These are phyloP conservation scores for Marasmius tenuissimus DNA, from an alignment of 1,284 basidiomycete species.

Conservation along the genomic window DNA sequence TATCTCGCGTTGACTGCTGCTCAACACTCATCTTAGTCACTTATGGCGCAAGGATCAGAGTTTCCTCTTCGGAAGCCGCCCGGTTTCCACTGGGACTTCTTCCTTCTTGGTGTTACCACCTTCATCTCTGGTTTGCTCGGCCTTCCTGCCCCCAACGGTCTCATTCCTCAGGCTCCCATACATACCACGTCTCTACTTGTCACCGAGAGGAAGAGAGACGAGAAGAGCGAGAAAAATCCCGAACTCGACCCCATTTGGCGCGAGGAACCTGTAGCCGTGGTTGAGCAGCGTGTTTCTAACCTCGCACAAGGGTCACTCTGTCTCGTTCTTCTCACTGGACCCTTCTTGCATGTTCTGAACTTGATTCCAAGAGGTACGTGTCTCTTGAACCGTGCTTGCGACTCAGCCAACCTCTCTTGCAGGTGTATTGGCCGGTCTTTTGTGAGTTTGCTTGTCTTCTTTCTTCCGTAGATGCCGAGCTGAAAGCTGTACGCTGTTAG, in stretches of 20 bases:
- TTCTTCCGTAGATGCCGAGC: conserved; percentile 17
- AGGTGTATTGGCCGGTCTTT: conserved; percentile 73
- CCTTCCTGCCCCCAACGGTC: conserved; percentile 90
- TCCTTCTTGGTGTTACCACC: conserved; percentile 89
- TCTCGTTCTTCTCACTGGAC: conserved; percentile 77
- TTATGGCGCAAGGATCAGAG: conserved; percentile 92
- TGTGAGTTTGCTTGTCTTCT: conserved; percentile 44
- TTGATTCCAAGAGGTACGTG: conserved; percentile 69
- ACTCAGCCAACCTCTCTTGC: conserved; percentile 5
- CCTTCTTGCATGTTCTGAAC: conserved; percentile 78
- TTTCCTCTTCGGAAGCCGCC: conserved; percentile 92
- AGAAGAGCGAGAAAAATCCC: conserved; percentile 17
- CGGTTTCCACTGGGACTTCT: conserved; percentile 91
- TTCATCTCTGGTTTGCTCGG: conserved; percentile 91
- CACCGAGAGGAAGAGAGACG: conserved; percentile 41
- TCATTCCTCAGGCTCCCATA: conserved; percentile 96
- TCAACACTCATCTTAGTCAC: conserved; percentile 47
- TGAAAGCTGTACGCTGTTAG: conserved; percentile 31
- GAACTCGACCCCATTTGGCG: conserved; percentile 16
- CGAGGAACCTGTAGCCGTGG: conserved; percentile 76
- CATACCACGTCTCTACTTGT: conserved; percentile 87
- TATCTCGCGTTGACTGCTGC: neutral
- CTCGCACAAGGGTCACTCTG: conserved; percentile 82
- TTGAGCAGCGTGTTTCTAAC: conserved; percentile 90
- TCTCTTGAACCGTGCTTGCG: neutral